Base-by-base conservation (phyloP, 139 green algal genomes). In the Chlorella sp. region DNA sequence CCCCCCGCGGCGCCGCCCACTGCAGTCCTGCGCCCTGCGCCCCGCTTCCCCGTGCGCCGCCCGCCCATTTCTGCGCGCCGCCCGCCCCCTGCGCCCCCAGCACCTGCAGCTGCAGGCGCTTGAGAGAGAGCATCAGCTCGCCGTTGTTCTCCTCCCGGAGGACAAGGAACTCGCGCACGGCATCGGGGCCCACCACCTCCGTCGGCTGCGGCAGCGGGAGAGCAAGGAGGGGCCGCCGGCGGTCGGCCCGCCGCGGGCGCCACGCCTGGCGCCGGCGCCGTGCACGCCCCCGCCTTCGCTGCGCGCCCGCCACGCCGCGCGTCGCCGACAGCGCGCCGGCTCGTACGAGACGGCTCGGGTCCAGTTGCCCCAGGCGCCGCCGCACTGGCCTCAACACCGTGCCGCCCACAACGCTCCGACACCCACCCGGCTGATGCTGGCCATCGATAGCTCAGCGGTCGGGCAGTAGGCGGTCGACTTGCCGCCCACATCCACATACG, bases 401-500 rank as follows among this genome's bases (percentile, higher is more conserved):
- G 43, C 58, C 50, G 58, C 46, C 35, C 51, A 76, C 56, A 19
- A 76, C 62, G 8, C 59, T 73, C 51, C 41, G 53, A 35, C 21
- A 27, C 64, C 51, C 51, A 77, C 75, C 71, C 50, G 46, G 29
- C 55, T 21, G 42, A 94, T 65, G 43, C 84, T 82, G 36, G 77
- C 82, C 31, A 98, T 77, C 31, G 89, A 93, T 64, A 89, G 79
- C 85, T 99, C 94, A 12, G 73, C 59, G 9, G 89, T 75, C 0
- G 96, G 90, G 67, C 87, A 92, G 73, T 95, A 95, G 51, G 93
- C 95, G 4, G 91, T 79, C 25, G 87, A 84, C 89, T 99, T 99
- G 38, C 88, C 90, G 53, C 95, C 95, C 56, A 98, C 92, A 70
- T 99, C 96, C 15, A 98, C 88, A 65, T 93, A 95, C 2, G 91